Conservation (phyloP, 768 basidiomycete genomes). For the Kwoniella mangroviensis region DNA sequence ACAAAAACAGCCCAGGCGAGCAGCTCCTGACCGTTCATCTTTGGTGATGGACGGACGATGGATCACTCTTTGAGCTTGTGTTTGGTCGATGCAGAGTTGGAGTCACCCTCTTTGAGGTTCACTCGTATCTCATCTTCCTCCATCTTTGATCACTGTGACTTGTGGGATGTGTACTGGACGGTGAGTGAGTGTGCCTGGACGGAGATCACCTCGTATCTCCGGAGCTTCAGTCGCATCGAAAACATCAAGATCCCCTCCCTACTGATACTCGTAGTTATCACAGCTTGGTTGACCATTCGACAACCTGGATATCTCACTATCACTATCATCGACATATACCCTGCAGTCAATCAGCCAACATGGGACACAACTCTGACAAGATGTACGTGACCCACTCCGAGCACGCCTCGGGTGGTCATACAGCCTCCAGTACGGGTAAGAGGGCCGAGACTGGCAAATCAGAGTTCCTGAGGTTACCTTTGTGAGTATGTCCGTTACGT, state of each 20-base stretch:
- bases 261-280: neutral
- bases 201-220: too few species aligned
- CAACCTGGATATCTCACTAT: neutral
- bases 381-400: slow-evolving; percentile 58
- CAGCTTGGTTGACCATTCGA: neutral
- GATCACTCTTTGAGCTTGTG: too few species aligned
- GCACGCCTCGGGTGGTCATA: slow-evolving; percentile 53
- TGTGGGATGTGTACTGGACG: too few species aligned
- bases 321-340: too few species aligned
- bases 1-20: slow-evolving; percentile 48
- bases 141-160: too few species aligned
- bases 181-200: too few species aligned
- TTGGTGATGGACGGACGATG: neutral
- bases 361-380: slow-evolving; percentile 57
- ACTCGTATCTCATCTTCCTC: too few species aligned
- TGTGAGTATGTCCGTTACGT: slow-evolving; percentile 35
- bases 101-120: too few species aligned
- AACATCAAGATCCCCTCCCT: neutral
- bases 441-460: slow-evolving; percentile 42
- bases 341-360: slow-evolving; percentile 24
- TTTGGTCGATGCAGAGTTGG: too few species aligned
- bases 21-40: slow-evolving; percentile 24
- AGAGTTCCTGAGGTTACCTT: slow-evolving; percentile 55
- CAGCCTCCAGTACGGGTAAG: slow-evolving; percentile 53
- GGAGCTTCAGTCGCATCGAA: too few species aligned